A percentile compares a stretch with the other conserved stretches of the same genome.
These are phyloP conservation scores for Abrus precatorius DNA, from an alignment of 306 rosid genomes.

Conservation along the genomic window DNA sequence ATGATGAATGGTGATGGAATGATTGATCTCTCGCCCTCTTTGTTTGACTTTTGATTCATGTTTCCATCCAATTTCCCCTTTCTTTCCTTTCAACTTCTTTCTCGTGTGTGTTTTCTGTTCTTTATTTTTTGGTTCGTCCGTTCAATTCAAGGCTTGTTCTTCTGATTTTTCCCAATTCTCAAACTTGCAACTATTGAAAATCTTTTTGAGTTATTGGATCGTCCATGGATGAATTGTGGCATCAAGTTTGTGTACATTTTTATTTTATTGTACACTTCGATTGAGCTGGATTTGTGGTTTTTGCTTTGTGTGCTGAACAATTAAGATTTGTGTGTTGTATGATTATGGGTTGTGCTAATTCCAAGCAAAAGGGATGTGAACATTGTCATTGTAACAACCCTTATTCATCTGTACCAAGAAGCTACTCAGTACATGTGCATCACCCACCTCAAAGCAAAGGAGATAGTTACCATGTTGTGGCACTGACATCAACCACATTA, in stretches of 20 bases:
- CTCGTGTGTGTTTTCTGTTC: background rate
- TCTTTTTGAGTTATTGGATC: background rate
- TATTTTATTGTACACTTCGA: constrained; percentile 8
- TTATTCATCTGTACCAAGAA: constrained; percentile 67
- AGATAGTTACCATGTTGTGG: constrained; percentile 84
- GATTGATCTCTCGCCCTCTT: constrained; percentile 50
- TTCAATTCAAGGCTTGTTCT: constrained; percentile 29
- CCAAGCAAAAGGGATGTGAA: constrained; percentile 74
- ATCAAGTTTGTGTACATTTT: constrained; percentile 9
- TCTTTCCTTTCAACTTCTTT: constrained; percentile 3
- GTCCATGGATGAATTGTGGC: background rate
- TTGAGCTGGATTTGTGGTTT: constrained; percentile 22
- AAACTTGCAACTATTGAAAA: background rate
- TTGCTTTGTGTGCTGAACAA: background rate
- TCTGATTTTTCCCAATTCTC: background rate
- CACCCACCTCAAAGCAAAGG: constrained; percentile 74
- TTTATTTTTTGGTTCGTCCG: background rate
- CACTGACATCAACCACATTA: constrained; percentile 87
- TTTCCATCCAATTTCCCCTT: constrained; percentile 23
- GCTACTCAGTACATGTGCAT: constrained; percentile 83
- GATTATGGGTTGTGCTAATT: constrained; percentile 84
- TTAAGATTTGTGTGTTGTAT: constrained; percentile 10
- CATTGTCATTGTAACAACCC: constrained; percentile 70
- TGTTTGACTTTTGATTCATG: constrained; percentile 52
- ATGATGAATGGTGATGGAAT: constrained; percentile 38